Conservation (phyloP, 2,329 filamentous ascomycete genomes). For the Stemphylium beticola region DNA sequence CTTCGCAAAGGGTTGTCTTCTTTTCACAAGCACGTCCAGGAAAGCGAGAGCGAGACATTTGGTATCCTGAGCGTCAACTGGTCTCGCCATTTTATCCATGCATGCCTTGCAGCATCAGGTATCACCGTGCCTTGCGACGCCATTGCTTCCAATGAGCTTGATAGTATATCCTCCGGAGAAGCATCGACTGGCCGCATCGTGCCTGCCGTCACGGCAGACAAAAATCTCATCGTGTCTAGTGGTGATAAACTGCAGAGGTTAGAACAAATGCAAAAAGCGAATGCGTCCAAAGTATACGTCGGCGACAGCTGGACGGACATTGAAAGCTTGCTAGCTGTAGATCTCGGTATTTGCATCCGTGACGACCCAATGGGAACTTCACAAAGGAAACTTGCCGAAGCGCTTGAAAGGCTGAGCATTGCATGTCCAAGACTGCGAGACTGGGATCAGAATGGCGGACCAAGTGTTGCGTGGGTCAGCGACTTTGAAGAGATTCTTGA, state of each 20-base stretch:
- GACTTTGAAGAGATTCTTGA: slow-evolving; percentile 18
- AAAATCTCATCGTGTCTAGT: slow-evolving; percentile 44
- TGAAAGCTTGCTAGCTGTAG: slow-evolving; percentile 52
- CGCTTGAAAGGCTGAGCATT: slow-evolving; percentile 41
- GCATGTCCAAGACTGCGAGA: slow-evolving; percentile 28
- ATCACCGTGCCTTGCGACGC: neutral
- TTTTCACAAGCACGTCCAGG: slow-evolving; percentile 36
- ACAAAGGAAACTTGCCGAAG: slow-evolving; percentile 44
- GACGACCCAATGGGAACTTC: slow-evolving; percentile 46
- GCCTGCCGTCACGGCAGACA: slow-evolving; percentile 3
- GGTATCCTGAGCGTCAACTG: slow-evolving; percentile 57
- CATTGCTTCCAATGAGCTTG: slow-evolving; percentile 33
- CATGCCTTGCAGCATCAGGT: slow-evolving; percentile 26
- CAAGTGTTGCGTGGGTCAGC: slow-evolving; percentile 35
- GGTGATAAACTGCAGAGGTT: slow-evolving; percentile 49
- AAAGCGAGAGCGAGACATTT: slow-evolving; percentile 19
- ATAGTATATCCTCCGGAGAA: slow-evolving; percentile 17
- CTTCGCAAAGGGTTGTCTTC: slow-evolving; percentile 47
- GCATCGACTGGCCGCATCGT: slow-evolving; percentile 28
- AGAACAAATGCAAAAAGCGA: slow-evolving; percentile 12
- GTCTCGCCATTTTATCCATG: slow-evolving; percentile 52
- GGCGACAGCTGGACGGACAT: slow-evolving; percentile 58
- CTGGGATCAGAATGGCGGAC: slow-evolving; percentile 12
- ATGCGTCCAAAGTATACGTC: slow-evolving; percentile 48
- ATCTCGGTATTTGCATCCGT: slow-evolving; percentile 55